These are phyloP conservation scores for Paxillus rubicundulus DNA, from an alignment of 768 basidiomycete species.

Conservation along the genomic window DNA sequence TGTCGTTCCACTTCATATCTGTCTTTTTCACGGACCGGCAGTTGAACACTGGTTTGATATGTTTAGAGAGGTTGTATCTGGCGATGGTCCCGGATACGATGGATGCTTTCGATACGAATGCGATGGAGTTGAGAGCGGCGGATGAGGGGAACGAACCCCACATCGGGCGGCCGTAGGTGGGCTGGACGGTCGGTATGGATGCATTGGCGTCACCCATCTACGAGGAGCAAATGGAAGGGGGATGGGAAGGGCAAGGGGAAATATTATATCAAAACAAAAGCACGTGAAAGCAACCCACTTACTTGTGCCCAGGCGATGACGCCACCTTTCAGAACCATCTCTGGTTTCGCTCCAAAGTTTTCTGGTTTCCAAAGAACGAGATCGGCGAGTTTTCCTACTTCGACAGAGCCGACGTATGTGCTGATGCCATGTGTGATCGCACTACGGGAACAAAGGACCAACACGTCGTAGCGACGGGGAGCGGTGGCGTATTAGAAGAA, in stretches of 20 bases:
- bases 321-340: slow-evolving; percentile 94
- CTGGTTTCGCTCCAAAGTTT: slow-evolving; percentile 88
- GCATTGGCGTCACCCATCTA: slow-evolving; percentile 98
- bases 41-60: slow-evolving; percentile 66
- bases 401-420: slow-evolving; percentile 81
- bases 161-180: slow-evolving; percentile 84
- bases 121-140: slow-evolving; percentile 80
- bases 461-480: not conserved
- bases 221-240: not conserved
- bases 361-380: slow-evolving; percentile 95
- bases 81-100: slow-evolving; percentile 57
- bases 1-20: slow-evolving; percentile 92
- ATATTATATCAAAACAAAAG: too few relatives aligned
- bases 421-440: slow-evolving; percentile 94
- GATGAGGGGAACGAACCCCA: slow-evolving; percentile 81
- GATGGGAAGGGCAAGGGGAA: too few relatives aligned
- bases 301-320: slow-evolving; percentile 91
- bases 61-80: slow-evolving; percentile 69
- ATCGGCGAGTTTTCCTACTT: slow-evolving; percentile 83
- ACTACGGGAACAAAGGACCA: slow-evolving; percentile 36
- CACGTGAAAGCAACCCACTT: slow-evolving; percentile 15
- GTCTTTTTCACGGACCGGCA: slow-evolving; percentile 79
- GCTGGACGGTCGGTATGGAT: slow-evolving; percentile 95
- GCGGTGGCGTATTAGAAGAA: not conserved
- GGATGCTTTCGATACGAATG: slow-evolving; percentile 81